phyloP scores from a whole-genome alignment of 139 green algal genomes.

The Chlamydomonas sp. region DNA sequence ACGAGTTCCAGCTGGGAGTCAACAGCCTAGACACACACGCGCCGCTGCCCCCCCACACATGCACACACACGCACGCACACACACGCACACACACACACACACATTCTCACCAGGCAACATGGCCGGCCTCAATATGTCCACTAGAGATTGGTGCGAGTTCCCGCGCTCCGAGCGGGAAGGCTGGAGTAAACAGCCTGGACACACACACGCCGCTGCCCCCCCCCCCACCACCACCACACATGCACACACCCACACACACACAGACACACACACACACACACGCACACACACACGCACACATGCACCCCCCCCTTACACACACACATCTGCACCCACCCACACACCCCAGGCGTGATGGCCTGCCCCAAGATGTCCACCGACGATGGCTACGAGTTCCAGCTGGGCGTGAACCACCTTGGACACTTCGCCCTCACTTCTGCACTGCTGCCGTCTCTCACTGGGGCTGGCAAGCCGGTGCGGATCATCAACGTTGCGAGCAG shows the following conservation, averaged over 20 bases:
- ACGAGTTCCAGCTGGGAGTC: slow-evolving; percentile 48
- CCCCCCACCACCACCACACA: no score
- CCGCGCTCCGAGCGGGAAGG: no score
- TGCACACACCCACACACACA: no score
- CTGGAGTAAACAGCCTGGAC: slow-evolving; percentile 60
- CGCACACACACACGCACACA: slow-evolving; percentile 1
- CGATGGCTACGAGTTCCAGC: slow-evolving; percentile 62
- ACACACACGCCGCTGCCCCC: no score
- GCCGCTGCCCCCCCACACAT: no score
- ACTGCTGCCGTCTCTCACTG: slow-evolving; percentile 56
- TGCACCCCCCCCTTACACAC: no score
- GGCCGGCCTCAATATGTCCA: slow-evolving; percentile 46
- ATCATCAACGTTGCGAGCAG: slow-evolving; percentile 75
- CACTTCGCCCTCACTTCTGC: slow-evolving; percentile 69
- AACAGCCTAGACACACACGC: slow-evolving; percentile 46
- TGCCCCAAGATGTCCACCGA: slow-evolving; percentile 49
- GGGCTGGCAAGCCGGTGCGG: slow-evolving; percentile 40
- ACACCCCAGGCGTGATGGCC: slow-evolving; percentile 59
- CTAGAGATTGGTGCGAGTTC: slow-evolving; percentile 60
- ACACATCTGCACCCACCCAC: not conserved
- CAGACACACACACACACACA: slow-evolving; percentile 1
- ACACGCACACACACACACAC: no score
- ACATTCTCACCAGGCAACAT: slow-evolving; percentile 66
- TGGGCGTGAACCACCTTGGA: slow-evolving; percentile 58
- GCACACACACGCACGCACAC: not conserved